Evolutionary conservation across 306 rosid genomes (phyloP).

Genomic region (Astragalus glycyphyllos): DNA sequence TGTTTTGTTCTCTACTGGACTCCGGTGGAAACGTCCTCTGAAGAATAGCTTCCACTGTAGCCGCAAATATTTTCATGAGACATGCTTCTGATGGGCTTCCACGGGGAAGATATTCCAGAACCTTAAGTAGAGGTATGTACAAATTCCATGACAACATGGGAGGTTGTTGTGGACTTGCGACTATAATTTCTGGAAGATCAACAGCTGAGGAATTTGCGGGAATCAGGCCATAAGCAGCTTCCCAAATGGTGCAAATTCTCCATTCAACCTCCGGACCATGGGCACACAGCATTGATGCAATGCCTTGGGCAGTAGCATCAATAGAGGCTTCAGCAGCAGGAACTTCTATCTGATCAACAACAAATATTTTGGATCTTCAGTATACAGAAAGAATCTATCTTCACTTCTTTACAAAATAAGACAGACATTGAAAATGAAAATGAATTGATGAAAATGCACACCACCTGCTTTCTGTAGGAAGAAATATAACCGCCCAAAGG

Average conservation of each 20-base stretch:
- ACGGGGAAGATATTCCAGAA: conserved; percentile 95
- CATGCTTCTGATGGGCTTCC: conserved; percentile 99
- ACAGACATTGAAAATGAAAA: neutral
- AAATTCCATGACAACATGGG: conserved; percentile 94
- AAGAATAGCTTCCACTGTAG: conserved; percentile 93
- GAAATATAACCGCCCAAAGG: conserved; percentile 80
- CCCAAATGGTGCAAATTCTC: conserved; percentile 99
- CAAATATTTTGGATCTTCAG: conserved; percentile 27
- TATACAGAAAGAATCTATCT: neutral
- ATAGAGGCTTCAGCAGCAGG: conserved; percentile 94
- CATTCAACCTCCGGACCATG: conserved; percentile 99
- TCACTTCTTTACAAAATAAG: neutral
- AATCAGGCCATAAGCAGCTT: conserved; percentile 98
- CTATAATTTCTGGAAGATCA: conserved; percentile 96
- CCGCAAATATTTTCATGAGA: conserved; percentile 96
- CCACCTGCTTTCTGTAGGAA: conserved; percentile 88
- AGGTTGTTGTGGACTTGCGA: conserved; percentile 90
- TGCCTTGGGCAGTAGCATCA: conserved; percentile 99
- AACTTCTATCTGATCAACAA: conserved; percentile 77
- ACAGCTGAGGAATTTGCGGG: conserved; percentile 93
- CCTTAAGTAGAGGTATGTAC: conserved; percentile 94
- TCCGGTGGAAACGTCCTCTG: conserved; percentile 89
- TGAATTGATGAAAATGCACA: neutral
- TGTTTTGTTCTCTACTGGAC: conserved; percentile 70
- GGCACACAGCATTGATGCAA: conserved; percentile 97